These are phyloP conservation scores for Scenedesmus sp. DNA, from an alignment of 163 green algal species.

Conservation along the genomic window DNA sequence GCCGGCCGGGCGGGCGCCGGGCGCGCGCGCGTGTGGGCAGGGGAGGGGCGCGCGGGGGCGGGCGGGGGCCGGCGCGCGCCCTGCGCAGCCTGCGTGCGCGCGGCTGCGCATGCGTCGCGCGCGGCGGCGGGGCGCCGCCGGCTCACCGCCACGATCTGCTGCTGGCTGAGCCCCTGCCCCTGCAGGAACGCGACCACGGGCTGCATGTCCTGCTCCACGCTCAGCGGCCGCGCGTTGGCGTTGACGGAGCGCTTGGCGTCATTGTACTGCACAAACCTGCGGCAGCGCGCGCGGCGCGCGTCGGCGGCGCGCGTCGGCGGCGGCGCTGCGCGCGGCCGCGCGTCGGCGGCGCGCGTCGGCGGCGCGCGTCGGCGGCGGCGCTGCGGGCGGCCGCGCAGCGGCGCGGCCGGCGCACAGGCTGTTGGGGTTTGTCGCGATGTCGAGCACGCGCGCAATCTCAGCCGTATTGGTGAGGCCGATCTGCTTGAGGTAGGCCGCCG, in stretches of 20 bases:
- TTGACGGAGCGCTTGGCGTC: constrained; percentile 64
- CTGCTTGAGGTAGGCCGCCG: constrained; percentile 27
- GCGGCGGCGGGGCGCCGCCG: too few species aligned
- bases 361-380: too few species aligned
- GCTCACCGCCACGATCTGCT: constrained; percentile 64
- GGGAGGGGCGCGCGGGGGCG: not conserved
- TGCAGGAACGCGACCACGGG: constrained; percentile 74
- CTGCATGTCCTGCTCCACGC: constrained; percentile 76
- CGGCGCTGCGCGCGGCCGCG: too few species aligned
- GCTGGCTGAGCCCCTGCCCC: constrained; percentile 53
- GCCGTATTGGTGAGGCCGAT: constrained; percentile 66
- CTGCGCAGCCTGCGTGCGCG: too few species aligned
- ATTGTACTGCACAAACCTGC: constrained; percentile 56
- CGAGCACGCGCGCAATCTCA: constrained; percentile 78
- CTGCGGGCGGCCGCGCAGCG: too few species aligned
- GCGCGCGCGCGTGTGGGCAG: too few species aligned
- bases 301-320: too few species aligned
- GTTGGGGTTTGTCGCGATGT: constrained; percentile 90
- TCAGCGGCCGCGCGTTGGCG: constrained; percentile 64
- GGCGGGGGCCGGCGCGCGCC: not conserved
- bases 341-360: too few species aligned
- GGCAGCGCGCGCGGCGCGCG: too few species aligned
- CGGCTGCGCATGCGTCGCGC: too few species aligned
- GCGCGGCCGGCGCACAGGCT: constrained; percentile 57
- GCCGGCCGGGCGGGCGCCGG: too few species aligned